Evolutionary conservation across 2,329 filamentous ascomycete genomes (phyloP).

Genomic region (Aulographum hederae): DNA sequence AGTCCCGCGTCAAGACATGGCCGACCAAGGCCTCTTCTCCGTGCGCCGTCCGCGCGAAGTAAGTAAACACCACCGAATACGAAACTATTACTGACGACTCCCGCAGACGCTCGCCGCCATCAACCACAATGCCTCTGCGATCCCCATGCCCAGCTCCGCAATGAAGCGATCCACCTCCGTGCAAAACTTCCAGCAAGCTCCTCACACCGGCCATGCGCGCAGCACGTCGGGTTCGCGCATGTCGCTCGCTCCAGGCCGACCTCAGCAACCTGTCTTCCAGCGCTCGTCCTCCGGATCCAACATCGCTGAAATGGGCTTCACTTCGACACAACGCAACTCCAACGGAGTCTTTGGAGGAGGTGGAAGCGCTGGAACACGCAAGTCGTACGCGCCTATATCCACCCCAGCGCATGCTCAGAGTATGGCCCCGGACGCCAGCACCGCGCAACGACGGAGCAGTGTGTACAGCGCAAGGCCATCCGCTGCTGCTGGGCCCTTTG

Average conservation of each 20-base stretch:
- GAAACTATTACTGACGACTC: constrained; percentile 1
- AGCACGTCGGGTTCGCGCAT: constrained; percentile 70
- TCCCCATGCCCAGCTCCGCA: constrained; percentile 80
- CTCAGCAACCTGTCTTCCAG: constrained; percentile 73
- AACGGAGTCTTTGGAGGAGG: constrained; percentile 48
- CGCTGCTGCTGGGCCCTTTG: constrained; percentile 43
- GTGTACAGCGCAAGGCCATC: constrained; percentile 35
- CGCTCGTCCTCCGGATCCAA: constrained; percentile 71
- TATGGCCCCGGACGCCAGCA: constrained; percentile 39
- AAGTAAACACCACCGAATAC: constrained; percentile 24
- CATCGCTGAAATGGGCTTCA: constrained; percentile 60
- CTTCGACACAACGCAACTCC: constrained; percentile 70
- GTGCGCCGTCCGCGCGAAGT: constrained; percentile 86
- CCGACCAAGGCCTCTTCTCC: constrained; percentile 76
- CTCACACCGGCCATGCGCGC: constrained; percentile 41
- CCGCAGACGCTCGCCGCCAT: constrained; percentile 61
- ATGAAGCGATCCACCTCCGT: constrained; percentile 84
- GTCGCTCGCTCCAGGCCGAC: constrained; percentile 60
- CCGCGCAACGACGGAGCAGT: constrained; percentile 55
- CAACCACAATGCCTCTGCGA: constrained; percentile 55
- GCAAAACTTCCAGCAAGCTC: constrained; percentile 41
- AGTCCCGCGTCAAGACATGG: too few relatives aligned
- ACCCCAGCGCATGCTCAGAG: constrained; percentile 26
- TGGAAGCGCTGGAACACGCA: constrained; percentile 31
- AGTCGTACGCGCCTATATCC: constrained; percentile 47